These are phyloP conservation scores for Trichoderma sp. DNA, from an alignment of 2,329 filamentous ascomycete genomes.

Conservation along the genomic window DNA sequence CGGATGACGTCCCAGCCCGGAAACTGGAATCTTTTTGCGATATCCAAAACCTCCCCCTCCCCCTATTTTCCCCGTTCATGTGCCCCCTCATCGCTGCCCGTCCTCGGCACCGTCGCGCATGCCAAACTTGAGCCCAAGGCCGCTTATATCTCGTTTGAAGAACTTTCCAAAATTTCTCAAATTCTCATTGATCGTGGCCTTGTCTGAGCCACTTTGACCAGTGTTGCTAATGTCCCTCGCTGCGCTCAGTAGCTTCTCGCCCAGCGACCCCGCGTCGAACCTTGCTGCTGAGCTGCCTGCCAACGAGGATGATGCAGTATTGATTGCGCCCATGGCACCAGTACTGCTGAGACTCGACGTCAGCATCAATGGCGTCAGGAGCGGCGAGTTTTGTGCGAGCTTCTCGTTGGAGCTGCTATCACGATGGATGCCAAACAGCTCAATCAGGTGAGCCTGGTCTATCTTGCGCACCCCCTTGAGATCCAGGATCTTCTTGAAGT, in stretches of 20 bases:
- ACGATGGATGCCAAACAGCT: conserved; percentile 79
- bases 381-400: conserved; percentile 68
- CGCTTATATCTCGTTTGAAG: conserved; percentile 83
- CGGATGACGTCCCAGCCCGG: neutral
- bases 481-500: conserved; percentile 95
- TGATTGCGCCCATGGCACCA: conserved; percentile 40
- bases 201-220: conserved; percentile 51
- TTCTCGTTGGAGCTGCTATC: conserved; percentile 73
- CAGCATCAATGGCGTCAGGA: conserved; percentile 68
- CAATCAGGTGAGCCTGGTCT: conserved; percentile 80
- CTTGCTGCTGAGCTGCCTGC: conserved; percentile 46
- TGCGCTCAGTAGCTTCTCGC: conserved; percentile 84
- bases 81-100: conserved; percentile 26
- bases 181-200: conserved; percentile 85
- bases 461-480: conserved; percentile 87
- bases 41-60: neutral
- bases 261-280: conserved; percentile 81
- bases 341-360: conserved; percentile 41
- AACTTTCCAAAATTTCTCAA: conserved; percentile 96
- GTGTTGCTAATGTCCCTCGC: conserved; percentile 74
- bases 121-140: conserved; percentile 72
- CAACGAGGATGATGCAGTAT: conserved; percentile 45
- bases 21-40: neutral
- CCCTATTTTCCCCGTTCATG: neutral
- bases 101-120: conserved; percentile 49